phyloP scores from a whole-genome alignment of 176 grass and related monocot species.

The Cocos nucifera region DNA sequence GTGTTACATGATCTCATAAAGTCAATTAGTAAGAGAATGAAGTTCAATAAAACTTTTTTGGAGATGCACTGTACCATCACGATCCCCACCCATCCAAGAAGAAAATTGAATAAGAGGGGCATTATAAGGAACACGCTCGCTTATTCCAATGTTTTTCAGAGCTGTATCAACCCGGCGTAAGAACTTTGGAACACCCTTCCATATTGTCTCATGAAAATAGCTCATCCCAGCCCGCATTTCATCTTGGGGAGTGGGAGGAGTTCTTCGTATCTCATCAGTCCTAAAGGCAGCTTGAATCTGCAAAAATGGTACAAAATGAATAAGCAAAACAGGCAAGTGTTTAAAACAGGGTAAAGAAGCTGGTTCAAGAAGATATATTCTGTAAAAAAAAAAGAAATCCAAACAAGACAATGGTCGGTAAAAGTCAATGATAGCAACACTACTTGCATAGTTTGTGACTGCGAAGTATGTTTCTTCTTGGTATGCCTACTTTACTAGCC shows the following conservation, averaged over 20 bases:
- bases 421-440: too few relatives aligned
- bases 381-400: too few relatives aligned
- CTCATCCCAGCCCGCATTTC: slow-evolving; percentile 95
- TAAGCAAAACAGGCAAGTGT: background rate
- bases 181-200: slow-evolving; percentile 95
- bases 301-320: background rate
- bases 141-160: slow-evolving; percentile 90
- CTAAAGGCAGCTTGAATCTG: slow-evolving; percentile 98
- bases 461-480: too few relatives aligned
- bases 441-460: too few relatives aligned
- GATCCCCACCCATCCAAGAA: slow-evolving; percentile 98
- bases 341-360: background rate
- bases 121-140: slow-evolving; percentile 86
- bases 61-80: slow-evolving; percentile 55
- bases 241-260: slow-evolving; percentile 87
- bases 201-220: slow-evolving; percentile 98
- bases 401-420: too few relatives aligned
- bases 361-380: too few relatives aligned
- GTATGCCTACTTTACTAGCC: too few relatives aligned
- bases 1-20: too few relatives aligned
- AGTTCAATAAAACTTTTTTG: background rate
- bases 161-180: slow-evolving; percentile 85
- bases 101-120: slow-evolving; percentile 92
- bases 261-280: slow-evolving; percentile 85
- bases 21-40: background rate